phyloP scores from a whole-genome alignment of 306 rosid species.

The Castanospermum australe region DNA sequence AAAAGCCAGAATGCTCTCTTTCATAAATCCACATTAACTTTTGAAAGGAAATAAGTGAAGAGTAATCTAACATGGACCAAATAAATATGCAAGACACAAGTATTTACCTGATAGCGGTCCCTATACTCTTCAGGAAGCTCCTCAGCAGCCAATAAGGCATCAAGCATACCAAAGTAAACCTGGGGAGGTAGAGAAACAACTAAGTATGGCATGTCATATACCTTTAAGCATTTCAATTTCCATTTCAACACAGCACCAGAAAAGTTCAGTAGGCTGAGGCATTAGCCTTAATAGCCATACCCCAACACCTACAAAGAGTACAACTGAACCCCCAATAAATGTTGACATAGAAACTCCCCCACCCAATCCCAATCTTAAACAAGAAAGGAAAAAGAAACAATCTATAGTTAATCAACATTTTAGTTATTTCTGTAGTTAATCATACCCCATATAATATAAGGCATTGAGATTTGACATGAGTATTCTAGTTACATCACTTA shows the following conservation, averaged over 20 bases:
- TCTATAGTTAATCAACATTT: not conserved
- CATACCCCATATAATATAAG: not conserved
- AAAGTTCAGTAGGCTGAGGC: not conserved
- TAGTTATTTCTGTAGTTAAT: not conserved
- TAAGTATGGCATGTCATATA: not conserved
- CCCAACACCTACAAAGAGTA: not conserved
- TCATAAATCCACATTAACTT: conserved; percentile 25
- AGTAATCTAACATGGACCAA: not conserved
- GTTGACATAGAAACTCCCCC: not conserved
- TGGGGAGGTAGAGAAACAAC: conserved; percentile 40
- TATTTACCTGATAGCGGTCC: conserved; percentile 77
- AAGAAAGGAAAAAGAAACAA: not conserved
- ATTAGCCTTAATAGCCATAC: not conserved
- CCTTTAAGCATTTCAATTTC: not conserved
- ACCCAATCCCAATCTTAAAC: not conserved
- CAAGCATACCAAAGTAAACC: conserved; percentile 99
- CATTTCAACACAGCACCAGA: not conserved
- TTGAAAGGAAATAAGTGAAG: conserved; percentile 20
- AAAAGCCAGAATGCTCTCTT: not conserved
- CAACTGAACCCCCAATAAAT: not conserved
- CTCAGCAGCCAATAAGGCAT: conserved; percentile 93
- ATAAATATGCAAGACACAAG: not conserved
- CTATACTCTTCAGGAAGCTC: conserved; percentile 93
- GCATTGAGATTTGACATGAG: not conserved
- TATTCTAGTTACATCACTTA: not conserved